phyloP scores from a whole-genome alignment of 164 flowering plant species.

The Cinnamomum micranthum region DNA sequence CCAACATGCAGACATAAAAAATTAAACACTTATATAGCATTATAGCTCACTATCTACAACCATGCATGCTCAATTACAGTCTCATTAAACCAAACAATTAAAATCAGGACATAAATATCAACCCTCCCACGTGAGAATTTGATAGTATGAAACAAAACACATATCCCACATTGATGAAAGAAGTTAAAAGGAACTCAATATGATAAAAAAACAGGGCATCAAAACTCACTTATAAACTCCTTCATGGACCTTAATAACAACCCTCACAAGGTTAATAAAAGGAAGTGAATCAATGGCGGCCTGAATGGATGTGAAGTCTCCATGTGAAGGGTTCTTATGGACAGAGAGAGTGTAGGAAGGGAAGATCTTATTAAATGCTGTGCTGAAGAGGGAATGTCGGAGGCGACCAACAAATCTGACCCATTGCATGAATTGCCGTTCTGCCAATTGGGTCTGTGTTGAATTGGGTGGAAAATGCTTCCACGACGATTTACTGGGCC shows the following conservation, averaged over 20 bases:
- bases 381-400: conserved; percentile 62
- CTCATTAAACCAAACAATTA: background rate
- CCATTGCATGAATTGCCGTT: conserved; percentile 90
- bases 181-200: background rate
- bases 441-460: conserved; percentile 52
- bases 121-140: background rate
- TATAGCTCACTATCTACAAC: background rate
- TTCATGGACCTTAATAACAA: conserved; percentile 77
- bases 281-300: conserved; percentile 94
- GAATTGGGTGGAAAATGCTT: conserved; percentile 29
- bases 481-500: conserved; percentile 25
- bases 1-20: background rate
- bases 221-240: conserved; percentile 86
- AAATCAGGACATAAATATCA: background rate
- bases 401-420: conserved; percentile 75
- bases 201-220: background rate
- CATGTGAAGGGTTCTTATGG: conserved; percentile 49
- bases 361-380: conserved; percentile 72
- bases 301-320: conserved; percentile 82
- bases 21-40: background rate
- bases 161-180: background rate
- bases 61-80: background rate
- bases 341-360: conserved; percentile 75
- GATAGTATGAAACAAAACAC: background rate
- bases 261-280: conserved; percentile 68